Base-by-base conservation (phyloP, 495 filamentous ascomycete genomes). In the Aspergillus biplanus region DNA sequence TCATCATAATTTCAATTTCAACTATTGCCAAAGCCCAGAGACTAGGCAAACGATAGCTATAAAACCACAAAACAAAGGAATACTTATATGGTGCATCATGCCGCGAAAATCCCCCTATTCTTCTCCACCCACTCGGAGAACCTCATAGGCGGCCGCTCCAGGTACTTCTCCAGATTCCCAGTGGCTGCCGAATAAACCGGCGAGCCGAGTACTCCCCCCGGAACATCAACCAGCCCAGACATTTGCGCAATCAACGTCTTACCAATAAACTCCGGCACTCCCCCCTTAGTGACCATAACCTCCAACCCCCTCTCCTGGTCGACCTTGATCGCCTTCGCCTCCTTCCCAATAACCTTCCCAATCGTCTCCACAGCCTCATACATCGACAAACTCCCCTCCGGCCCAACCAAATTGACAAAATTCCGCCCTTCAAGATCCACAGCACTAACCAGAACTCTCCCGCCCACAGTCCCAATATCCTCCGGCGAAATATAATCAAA, bases 391-490 rank as follows among this genome's bases (percentile, higher is more conserved):
- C n/a, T 46, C 16, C 55, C 34, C 39, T 71, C 55, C 32, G 73
- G 72, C 9, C 73, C 73, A 39, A 62, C 61, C 5, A 76, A 46
- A 50, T 65, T 67, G 1, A 74, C 63, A 21, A 39, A 18, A 56
- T 63, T 61, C 27, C 50, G 39, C 16, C 58, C 65, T 4, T 44
- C 49, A 46, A 4, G 63, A 39, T 58, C 49, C 31, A 64, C 57
- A 16, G 60, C 66, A 3, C 65, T 35, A 2, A 62, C 70, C 11
- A 78, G 67, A 7, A 78, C 56, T 0, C 56, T 69, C 9, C 73
- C 74, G 34, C 53, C 52, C 21, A 75, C 68, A 1, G 61, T 12
- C 16, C 74, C 74, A 34, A 77, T 72, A 65, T 77, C 74, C 0
- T 53, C 61, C 3, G 74, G 73, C 4, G 71, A 47, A 34, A 77